Conservation (phyloP, 2,329 filamentous ascomycete genomes). For the Uncinocarpus reesii region DNA sequence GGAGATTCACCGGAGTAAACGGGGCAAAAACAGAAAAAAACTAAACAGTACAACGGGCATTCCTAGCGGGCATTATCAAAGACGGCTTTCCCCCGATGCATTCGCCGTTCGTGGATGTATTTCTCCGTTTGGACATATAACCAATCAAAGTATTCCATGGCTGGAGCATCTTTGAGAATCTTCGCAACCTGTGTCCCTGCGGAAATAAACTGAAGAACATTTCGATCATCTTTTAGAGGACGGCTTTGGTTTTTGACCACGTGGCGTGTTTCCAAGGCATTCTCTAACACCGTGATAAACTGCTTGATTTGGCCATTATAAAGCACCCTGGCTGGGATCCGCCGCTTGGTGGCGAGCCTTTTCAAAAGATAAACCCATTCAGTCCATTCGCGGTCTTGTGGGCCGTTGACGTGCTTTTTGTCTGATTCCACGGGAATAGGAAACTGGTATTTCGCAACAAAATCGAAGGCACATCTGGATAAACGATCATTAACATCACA, state of each 20-base stretch:
- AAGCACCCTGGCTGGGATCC: constrained; percentile 71
- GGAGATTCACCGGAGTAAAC: neutral
- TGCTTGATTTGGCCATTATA: constrained; percentile 90
- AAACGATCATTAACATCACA: constrained; percentile 73
- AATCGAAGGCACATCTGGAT: constrained; percentile 78
- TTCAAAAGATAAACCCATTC: constrained; percentile 87
- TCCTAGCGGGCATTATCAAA: constrained; percentile 6
- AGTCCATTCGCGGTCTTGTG: constrained; percentile 76
- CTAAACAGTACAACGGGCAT: neutral
- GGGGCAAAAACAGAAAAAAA: neutral
- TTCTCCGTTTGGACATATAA: constrained; percentile 75
- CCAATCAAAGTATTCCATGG: constrained; percentile 71
- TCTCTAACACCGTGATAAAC: constrained; percentile 77
- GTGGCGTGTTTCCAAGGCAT: constrained; percentile 79
- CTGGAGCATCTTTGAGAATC: constrained; percentile 71
- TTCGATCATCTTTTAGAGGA: constrained; percentile 76
- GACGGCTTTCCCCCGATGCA: constrained; percentile 17
- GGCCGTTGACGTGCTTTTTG: constrained; percentile 64
- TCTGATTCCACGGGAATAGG: constrained; percentile 74
- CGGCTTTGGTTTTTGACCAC: constrained; percentile 73
- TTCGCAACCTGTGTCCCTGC: constrained; percentile 80
- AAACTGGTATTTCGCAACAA: constrained; percentile 84
- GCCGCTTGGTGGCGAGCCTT: constrained; percentile 71
- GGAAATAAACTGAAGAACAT: constrained; percentile 77
- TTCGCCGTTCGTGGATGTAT: constrained; percentile 58